These are phyloP conservation scores for Trichosporon coremiiforme DNA, from an alignment of 1,284 basidiomycete genomes.

Conservation along the genomic window DNA sequence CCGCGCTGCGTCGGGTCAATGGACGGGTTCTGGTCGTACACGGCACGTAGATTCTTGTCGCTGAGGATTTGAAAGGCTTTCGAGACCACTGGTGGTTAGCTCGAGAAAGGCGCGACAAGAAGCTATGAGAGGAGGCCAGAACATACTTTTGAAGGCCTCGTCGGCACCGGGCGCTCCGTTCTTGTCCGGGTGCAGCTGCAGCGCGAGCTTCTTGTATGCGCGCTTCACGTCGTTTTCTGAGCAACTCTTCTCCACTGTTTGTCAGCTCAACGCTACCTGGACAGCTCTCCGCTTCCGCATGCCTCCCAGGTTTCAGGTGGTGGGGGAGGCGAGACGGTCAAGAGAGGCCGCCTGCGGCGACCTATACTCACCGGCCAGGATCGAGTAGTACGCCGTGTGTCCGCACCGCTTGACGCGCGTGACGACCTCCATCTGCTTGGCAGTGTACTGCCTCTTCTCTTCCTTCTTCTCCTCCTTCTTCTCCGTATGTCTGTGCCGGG, in stretches of 20 bases:
- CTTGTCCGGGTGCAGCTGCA: conserved; percentile 95
- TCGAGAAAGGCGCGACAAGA: no score
- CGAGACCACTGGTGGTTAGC: conserved; percentile 74
- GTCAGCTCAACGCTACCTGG: not conserved
- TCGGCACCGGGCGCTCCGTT: conserved; percentile 97
- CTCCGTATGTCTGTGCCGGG: conserved; percentile 37
- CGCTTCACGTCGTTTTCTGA: conserved; percentile 91
- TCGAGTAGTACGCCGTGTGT: conserved; percentile 90
- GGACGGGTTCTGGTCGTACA: conserved; percentile 83
- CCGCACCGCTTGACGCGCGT: conserved; percentile 83
- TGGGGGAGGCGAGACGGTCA: no score
- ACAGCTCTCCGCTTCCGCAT: not conserved
- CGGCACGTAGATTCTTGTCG: conserved; percentile 87
- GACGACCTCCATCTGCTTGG: conserved; percentile 82
- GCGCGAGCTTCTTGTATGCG: conserved; percentile 95
- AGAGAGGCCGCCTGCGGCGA: not conserved
- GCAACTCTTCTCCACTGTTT: conserved; percentile 73
- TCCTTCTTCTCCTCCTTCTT: conserved; percentile 22
- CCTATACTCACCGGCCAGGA: conserved; percentile 63
- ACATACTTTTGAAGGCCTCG: conserved; percentile 95
- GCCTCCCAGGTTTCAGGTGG: no score
- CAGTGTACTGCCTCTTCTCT: conserved; percentile 76
- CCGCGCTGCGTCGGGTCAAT: conserved; percentile 83
- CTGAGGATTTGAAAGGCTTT: conserved; percentile 98
- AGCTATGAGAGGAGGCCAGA: no score